Base-by-base conservation (phyloP, 768 basidiomycete genomes). In the Leccinum boreale region DNA sequence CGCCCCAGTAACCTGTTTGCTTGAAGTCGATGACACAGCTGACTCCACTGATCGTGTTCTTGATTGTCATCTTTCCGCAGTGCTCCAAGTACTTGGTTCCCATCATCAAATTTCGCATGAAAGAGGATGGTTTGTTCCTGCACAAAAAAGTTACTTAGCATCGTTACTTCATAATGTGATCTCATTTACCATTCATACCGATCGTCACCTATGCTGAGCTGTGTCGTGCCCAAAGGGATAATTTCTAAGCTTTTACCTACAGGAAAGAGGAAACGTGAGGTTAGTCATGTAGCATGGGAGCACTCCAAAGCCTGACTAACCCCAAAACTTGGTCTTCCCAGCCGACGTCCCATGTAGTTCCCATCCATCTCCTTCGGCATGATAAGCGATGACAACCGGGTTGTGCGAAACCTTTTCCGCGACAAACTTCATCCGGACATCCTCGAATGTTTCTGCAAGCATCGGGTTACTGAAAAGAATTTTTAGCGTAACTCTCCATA, bases 61-160 rank as follows among this genome's bases (percentile, higher is more conserved):
- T 83, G 47, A 95, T 84, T 11, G 77, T 81, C 84, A 94, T 83
- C 68, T 87, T 82, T 26, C 92, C 92, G 42, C 80, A 81, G 65
- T 94, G 93, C 67, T 94, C 92, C 26, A 95, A 79, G 68, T 94
- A 95, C 67, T 94, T 94, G 24, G 90, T 88, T 10, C 93, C 93
- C 73, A 92, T 87, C 84, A 94, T 86, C 57, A 95, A 75, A 72
- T 94, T 94, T 59, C 92, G 78, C 78, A 94, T 85, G 73, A 94
- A 95, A 3, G 90, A 90, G 1, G 90, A 92, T 2, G 92, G 92
- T 62, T 88, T 90, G 49, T 82, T 87, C 92, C 92, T 92, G 64
- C 11, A 4, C 8, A 48, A 29, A 24, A 6, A 39, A 42, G 42
- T 59, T 6, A 47, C 12, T 59, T 8, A 55, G 53, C 24, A 51